Percentiles rank a stretch among this genome's conserved stretches.
Evolutionary conservation across 2,329 filamentous ascomycete genomes (phyloP).

Genomic region (Paramyrothecium roridum): DNA sequence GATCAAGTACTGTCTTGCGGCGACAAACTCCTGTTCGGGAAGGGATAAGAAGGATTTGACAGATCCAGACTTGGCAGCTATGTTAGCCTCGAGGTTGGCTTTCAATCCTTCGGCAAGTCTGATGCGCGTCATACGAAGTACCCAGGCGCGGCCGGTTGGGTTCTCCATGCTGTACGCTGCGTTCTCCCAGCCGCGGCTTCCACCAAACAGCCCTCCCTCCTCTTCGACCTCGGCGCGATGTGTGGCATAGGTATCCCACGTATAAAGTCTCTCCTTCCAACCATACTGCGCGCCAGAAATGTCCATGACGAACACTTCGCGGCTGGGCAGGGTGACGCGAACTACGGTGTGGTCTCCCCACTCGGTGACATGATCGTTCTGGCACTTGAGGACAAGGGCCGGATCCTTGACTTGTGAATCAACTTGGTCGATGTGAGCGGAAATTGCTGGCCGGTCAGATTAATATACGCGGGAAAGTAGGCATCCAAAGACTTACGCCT

Average conservation of each 20-base stretch:
- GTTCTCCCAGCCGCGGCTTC: too few species aligned
- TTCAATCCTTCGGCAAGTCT: neutral
- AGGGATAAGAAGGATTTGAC: too few species aligned
- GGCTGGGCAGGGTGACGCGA: neutral
- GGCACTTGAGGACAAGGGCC: neutral
- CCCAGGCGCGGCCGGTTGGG: neutral
- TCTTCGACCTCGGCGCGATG: too few species aligned
- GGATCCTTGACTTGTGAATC: neutral
- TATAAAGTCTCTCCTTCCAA: neutral
- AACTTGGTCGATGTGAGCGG: neutral
- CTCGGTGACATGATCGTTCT: neutral
- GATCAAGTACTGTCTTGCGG: too few species aligned
- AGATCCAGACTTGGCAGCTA: too few species aligned
- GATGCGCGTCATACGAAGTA: neutral
- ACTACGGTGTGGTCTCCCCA: neutral
- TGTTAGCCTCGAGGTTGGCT: too few species aligned
- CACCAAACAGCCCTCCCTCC: too few species aligned
- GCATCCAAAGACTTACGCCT: neutral
- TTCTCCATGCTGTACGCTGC: too few species aligned
- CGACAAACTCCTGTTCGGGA: too few species aligned
- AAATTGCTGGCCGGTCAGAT: neutral
- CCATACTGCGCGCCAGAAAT: neutral
- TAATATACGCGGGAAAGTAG: too few species aligned
- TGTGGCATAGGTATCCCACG: neutral
- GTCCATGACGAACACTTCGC: neutral